phyloP scores from a whole-genome alignment of 2,329 filamentous ascomycete genomes.

The Fusarium sp. region DNA sequence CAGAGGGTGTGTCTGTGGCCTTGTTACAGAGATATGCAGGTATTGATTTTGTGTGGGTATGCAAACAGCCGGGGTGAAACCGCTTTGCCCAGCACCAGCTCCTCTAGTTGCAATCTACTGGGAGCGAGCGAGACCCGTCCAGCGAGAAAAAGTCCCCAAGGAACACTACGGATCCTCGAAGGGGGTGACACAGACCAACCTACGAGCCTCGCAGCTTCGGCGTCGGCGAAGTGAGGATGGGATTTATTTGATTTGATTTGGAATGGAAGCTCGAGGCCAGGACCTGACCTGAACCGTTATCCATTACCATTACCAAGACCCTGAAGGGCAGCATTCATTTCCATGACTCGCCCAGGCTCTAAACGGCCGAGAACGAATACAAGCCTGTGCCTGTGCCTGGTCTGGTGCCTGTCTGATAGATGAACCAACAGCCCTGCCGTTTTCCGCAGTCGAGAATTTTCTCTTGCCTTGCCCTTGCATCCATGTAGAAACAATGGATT shows the following conservation, averaged over 20 bases:
- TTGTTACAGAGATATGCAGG: slow-evolving; percentile 24
- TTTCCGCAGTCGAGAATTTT: neutral
- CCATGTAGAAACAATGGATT: neutral
- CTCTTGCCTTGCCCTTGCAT: neutral
- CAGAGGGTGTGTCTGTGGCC: neutral
- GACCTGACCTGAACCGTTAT: slow-evolving; percentile 1
- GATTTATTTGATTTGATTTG: slow-evolving; percentile 2
- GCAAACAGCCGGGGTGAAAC: slow-evolving; percentile 15
- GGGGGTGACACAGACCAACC: slow-evolving; percentile 41
- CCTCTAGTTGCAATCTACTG: slow-evolving; percentile 26
- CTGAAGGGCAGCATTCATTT: slow-evolving; percentile 8
- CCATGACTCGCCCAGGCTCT: slow-evolving; percentile 23
- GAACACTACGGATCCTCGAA: slow-evolving; percentile 10
- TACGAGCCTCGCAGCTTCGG: slow-evolving; percentile 41
- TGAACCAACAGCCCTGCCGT: neutral
- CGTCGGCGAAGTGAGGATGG: slow-evolving; percentile 39
- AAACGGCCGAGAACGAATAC: slow-evolving; percentile 8
- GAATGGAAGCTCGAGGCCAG: slow-evolving; percentile 1
- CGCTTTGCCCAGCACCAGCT: neutral
- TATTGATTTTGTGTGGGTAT: slow-evolving; percentile 20
- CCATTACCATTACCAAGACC: slow-evolving; percentile 7
- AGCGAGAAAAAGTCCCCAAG: slow-evolving; percentile 3
- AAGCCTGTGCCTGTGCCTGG: neutral
- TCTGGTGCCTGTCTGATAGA: neutral
- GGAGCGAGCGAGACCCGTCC: slow-evolving; percentile 18